phyloP scores from a whole-genome alignment of 192 early-diverging fungal genomes.

The Coemansia sp. region DNA sequence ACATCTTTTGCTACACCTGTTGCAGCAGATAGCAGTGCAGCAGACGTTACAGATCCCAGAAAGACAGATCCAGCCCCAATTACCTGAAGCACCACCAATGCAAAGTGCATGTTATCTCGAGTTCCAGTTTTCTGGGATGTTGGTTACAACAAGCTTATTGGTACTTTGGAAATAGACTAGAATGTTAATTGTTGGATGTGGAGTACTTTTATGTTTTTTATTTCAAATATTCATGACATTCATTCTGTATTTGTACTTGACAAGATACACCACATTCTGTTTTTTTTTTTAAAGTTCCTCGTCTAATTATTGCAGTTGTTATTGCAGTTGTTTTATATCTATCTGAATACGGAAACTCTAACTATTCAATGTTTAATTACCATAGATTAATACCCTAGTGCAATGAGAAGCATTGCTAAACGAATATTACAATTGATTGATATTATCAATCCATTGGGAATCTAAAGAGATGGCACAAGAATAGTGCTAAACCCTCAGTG shows the following conservation, averaged over 20 bases:
- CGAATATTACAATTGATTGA: background rate
- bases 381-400: background rate
- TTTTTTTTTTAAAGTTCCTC: no score
- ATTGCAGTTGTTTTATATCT: no score
- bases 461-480: background rate
- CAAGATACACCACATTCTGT: no score
- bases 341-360: no score
- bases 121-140: no score
- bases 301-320: no score
- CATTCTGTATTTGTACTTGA: background rate
- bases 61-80: background rate
- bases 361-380: background rate
- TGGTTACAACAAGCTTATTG: no score
- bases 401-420: background rate
- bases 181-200: no score
- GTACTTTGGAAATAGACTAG: no score
- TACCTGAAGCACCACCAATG: background rate
- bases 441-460: background rate
- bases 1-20: background rate
- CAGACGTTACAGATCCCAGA: background rate
- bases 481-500: background rate
- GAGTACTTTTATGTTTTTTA: no score
- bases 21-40: background rate
- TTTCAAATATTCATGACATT: background rate
- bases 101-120: background rate